These are phyloP conservation scores for Phytophthora ohioensis DNA, from an alignment of 352 stramenopile species.

Conservation along the genomic window DNA sequence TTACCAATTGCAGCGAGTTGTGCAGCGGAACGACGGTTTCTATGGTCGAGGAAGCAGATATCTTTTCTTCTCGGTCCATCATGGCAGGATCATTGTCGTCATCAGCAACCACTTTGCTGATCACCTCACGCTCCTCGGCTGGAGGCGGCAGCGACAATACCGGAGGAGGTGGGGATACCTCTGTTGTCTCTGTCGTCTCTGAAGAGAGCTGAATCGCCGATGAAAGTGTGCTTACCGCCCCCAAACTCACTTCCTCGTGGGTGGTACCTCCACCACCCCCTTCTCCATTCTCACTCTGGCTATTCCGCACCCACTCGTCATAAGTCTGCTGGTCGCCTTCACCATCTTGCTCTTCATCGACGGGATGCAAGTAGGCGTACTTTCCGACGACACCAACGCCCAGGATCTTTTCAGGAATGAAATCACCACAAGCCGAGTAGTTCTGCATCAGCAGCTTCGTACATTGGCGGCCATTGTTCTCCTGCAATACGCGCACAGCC, in stretches of 20 bases:
- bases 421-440: slow-evolving; percentile 86
- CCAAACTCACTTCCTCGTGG: slow-evolving; percentile 20
- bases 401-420: slow-evolving; percentile 90
- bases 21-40: slow-evolving; percentile 78
- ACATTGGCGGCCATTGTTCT: slow-evolving; percentile 89
- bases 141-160: slow-evolving; percentile 4
- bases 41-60: slow-evolving; percentile 76
- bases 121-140: slow-evolving; percentile 28
- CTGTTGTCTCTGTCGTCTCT: slow-evolving; percentile 22
- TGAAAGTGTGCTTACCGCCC: slow-evolving; percentile 24
- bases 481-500: slow-evolving; percentile 80
- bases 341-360: slow-evolving; percentile 53
- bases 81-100: slow-evolving; percentile 49
- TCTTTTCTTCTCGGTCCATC: slow-evolving; percentile 57
- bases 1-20: slow-evolving; percentile 72
- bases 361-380: slow-evolving; percentile 78
- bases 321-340: slow-evolving; percentile 57
- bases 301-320: slow-evolving; percentile 66
- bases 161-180: slow-evolving; percentile 13
- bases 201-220: slow-evolving; percentile 21
- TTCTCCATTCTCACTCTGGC: slow-evolving; percentile 38
- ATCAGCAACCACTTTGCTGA: slow-evolving; percentile 44
- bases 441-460: slow-evolving; percentile 91
- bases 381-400: slow-evolving; percentile 83
- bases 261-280: neutral